Percentiles rank a stretch among this genome's conserved stretches.
phyloP scores from a whole-genome alignment of 257 asterid genomes.

The Fraxinus americana region DNA sequence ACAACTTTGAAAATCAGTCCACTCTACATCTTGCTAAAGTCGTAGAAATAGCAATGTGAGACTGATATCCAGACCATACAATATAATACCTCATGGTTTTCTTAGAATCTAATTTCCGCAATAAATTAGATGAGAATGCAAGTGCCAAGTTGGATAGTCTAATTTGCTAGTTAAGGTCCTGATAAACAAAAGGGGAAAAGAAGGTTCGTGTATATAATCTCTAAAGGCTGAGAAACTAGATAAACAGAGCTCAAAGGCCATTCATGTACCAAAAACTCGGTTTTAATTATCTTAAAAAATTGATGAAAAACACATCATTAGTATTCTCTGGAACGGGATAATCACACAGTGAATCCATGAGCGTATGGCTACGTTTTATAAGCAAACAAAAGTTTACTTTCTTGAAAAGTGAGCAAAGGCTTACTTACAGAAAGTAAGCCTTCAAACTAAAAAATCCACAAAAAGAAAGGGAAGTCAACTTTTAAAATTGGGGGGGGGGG shows the following conservation, averaged over 20 bases:
- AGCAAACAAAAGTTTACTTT: not conserved
- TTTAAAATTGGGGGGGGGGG: too few relatives aligned
- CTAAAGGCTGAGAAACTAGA: constrained; percentile 17
- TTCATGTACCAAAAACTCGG: not conserved
- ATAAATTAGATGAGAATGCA: not conserved
- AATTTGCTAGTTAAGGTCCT: not conserved
- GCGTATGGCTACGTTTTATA: not conserved
- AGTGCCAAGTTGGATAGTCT: not conserved
- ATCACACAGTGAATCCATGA: not conserved
- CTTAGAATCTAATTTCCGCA: not conserved
- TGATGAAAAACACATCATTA: not conserved
- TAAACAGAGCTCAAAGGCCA: constrained; percentile 4
- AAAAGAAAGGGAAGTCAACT: not conserved
- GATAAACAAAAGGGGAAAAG: not conserved
- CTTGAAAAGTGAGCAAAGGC: not conserved
- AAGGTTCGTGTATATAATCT: constrained; percentile 1
- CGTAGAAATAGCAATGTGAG: not conserved
- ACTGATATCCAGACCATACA: not conserved
- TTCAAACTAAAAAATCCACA: not conserved
- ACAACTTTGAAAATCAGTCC: not conserved
- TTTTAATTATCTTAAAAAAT: not conserved
- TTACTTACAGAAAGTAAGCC: not conserved
- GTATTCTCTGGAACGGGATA: not conserved
- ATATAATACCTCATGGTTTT: not conserved
- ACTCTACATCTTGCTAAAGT: constrained; percentile 12